phyloP scores from a whole-genome alignment of 345 rosid species.

The Populus deltoides region DNA sequence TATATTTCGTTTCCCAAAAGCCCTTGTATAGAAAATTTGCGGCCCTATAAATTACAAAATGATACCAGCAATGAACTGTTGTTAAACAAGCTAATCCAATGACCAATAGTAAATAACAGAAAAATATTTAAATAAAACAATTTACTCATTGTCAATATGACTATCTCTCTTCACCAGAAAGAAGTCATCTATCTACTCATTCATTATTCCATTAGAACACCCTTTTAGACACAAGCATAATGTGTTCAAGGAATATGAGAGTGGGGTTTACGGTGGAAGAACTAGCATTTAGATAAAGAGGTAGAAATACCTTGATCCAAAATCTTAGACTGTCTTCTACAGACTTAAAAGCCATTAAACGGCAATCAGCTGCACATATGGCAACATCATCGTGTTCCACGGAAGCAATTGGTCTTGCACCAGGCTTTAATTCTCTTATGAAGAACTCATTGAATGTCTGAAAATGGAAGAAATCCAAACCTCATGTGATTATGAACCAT shows the following conservation, averaged over 20 bases:
- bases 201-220: neutral
- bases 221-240: neutral
- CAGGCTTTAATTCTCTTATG: constrained; percentile 77
- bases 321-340: constrained; percentile 62
- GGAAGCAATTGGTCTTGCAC: constrained; percentile 68
- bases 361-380: constrained; percentile 80
- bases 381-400: constrained; percentile 56
- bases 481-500: neutral
- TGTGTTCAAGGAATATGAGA: neutral
- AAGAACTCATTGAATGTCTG: constrained; percentile 96
- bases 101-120: neutral
- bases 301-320: constrained; percentile 77
- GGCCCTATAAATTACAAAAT: constrained; percentile 47
- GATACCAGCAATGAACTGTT: neutral
- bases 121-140: neutral
- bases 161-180: neutral
- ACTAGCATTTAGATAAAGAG: neutral
- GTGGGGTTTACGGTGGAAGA: neutral
- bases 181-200: neutral
- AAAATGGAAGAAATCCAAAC: constrained; percentile 7
- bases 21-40: constrained; percentile 81
- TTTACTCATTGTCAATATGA: neutral
- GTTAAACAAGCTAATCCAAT: neutral
- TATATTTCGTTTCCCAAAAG: constrained; percentile 64
- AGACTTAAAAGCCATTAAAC: constrained; percentile 74